Evolutionary conservation across 257 asterid species (phyloP).

Genomic region (Craterostigma plantagineum): DNA sequence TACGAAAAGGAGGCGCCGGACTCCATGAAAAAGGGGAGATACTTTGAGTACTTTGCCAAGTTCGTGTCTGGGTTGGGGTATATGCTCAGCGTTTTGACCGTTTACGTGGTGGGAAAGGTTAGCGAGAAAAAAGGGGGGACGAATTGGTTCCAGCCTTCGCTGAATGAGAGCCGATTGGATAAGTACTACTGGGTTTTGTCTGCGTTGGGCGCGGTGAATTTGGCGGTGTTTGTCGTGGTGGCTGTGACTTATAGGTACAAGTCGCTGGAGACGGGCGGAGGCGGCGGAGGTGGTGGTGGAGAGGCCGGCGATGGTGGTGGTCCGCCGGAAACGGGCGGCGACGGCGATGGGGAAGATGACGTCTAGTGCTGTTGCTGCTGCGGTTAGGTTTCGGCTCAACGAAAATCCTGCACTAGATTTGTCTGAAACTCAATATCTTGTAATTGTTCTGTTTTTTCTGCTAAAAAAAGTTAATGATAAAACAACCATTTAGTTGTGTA

Average conservation of each 20-base stretch:
- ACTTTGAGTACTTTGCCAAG: constrained; percentile 10
- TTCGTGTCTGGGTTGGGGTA: constrained; percentile 31
- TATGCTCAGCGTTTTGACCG: constrained; percentile 20
- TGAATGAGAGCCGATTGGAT: constrained; percentile 45
- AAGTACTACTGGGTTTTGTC: constrained; percentile 40
- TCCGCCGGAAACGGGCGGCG: too few species aligned
- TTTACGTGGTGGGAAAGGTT: constrained; percentile 24
- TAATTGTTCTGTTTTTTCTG: too few species aligned
- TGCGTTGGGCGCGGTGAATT: constrained; percentile 19
- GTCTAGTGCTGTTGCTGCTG: too few species aligned
- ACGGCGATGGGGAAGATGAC: too few species aligned
- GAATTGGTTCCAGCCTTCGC: constrained; percentile 36
- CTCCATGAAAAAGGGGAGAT: constrained; percentile 12
- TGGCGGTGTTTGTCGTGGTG: constrained; percentile 11
- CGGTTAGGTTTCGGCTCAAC: too few species aligned
- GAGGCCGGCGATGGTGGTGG: too few species aligned
- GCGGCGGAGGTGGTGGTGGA: too few species aligned
- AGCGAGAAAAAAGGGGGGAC: constrained; percentile 21
- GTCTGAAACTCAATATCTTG: too few species aligned
- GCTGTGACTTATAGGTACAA: constrained; percentile 17
- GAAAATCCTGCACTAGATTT: too few species aligned
- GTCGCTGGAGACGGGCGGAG: background rate
- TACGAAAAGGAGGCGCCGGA: constrained; percentile 14
- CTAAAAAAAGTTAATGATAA: too few species aligned
- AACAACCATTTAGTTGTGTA: too few species aligned